Base-by-base conservation (phyloP, 495 filamentous ascomycete genomes). In the Lindgomyces ingoldianus region DNA sequence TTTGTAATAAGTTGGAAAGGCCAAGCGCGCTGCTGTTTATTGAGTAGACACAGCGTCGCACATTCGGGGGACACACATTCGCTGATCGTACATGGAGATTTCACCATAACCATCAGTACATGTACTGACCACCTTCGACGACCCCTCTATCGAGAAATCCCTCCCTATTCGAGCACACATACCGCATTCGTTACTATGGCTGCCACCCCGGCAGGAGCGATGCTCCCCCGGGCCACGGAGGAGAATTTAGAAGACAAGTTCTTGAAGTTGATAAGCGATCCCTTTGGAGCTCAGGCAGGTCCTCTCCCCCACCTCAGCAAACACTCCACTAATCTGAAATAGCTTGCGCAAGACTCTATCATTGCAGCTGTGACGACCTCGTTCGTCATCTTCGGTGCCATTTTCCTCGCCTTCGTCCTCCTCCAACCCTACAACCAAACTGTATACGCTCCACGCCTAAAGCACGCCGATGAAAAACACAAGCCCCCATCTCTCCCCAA, bases 401-500 rank as follows among this genome's bases (percentile, higher is more conserved):
- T 96, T 65, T 83, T 89, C 56, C 68, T 96, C 57, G 75, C 84
- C 70, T 98, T 97, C 81, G 96, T 89, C 70, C 78, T 96, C 60
- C 80, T 98, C 48, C 89, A 95, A 64, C 94, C 95, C 3, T 91
- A 91, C 73, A 92, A 98, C 72, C 86, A 84, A 44, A 80, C 91
- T 67, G 91, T 98, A 44, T 98, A 98, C 75, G 93, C 95, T 3
- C 94, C 94, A 39, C 95, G 96, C 70, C 81, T 95, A 64, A 95
- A 94, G 70, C 87, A 96, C 81, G 91, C 90, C 66, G 91, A 98
- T 73, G 84, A 89, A 63, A 93, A 91, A 78, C 92, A 96, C 80
- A 81, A 89, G 22, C 94, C 94, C n/a, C 94, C 94, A n/a, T 85
- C 85, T 19, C 83, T 97, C 64, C 91, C 89, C 39, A 95, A 87